Evolutionary conservation across 2,329 filamentous ascomycete genomes (phyloP), one percentile per base, ranked within the genome.

Genomic region (Stromatinia cepivora): DNA sequence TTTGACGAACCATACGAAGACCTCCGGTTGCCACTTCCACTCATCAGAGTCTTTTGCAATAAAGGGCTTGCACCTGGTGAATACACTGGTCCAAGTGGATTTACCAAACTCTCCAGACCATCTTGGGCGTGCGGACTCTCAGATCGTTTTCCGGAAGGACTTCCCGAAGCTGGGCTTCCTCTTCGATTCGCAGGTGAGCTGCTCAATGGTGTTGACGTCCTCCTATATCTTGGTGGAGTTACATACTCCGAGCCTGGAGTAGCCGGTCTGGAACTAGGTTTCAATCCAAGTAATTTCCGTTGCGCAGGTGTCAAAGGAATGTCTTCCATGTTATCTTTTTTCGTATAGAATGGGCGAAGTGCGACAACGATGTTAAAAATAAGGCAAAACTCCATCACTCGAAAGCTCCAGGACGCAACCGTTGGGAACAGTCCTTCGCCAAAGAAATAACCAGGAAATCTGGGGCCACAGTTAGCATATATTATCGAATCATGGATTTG

Each of bases 231-330:
- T 3, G 94, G 94, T 5, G 94, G 94, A 0, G 94, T 97, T 75
- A 90, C 88, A 80, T 92, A 96, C 69, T 87, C 86, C 54, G 90
- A 89, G 66, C 86, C 85, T 2, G 92, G 90, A 0, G 90, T 91
- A 0, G 90, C 86, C 3, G 86, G 82, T 2, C 82, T 80, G 3
- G 85, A 84, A 70, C 85, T 87, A 3, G 92, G 90, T 52, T 90
- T 86, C 4, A 99, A 87, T 61, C 93, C 94, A 65, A 99, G 87
- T 20, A 97, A 86, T 72, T 89, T 86, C 71, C 94, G 91, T 82
- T 98, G 95, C 17, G 89, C 88, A n/a, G 92, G 90, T 0, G 94
- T 97, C 73, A 99, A 86, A 71, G 94, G 89, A 64, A 99, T 97
- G 79, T 99, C 95, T 79, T 89, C 84, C 72, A 97, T 86, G 72